A percentile compares a stretch with the other conserved stretches of the same genome.
phyloP scores from a whole-genome alignment of 2,329 filamentous ascomycete species.

The Annulohypoxylon truncatum region DNA sequence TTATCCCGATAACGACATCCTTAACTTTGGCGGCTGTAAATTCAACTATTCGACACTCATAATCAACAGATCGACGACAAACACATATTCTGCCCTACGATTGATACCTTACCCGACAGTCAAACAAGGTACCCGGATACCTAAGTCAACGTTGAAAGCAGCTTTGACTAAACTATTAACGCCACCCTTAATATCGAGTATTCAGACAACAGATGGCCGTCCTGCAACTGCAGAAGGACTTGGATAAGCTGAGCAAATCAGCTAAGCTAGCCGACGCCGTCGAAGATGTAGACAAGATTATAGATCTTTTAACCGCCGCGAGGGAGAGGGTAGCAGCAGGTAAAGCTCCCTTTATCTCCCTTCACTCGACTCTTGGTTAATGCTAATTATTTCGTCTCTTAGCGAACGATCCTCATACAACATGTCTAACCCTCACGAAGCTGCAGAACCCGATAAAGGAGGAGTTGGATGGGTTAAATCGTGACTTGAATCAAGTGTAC shows the following conservation, averaged over 20 bases:
- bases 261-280: slow-evolving; percentile 78
- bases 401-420: slow-evolving; percentile 73
- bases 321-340: slow-evolving; percentile 78
- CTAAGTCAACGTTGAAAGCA: neutral
- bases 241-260: slow-evolving; percentile 76
- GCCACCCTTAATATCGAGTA: slow-evolving; percentile 7
- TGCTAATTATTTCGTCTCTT: slow-evolving; percentile 17
- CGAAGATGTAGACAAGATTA: slow-evolving; percentile 83
- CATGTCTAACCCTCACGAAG: slow-evolving; percentile 80
- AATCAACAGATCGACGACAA: neutral
- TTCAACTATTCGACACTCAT: neutral
- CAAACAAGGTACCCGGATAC: neutral
- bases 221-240: slow-evolving; percentile 74
- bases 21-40: neutral
- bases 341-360: slow-evolving; percentile 51
- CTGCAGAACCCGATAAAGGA: slow-evolving; percentile 87
- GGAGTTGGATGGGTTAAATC: slow-evolving; percentile 82
- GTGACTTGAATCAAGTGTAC: slow-evolving; percentile 84
- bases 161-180: slow-evolving; percentile 2
- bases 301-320: slow-evolving; percentile 79
- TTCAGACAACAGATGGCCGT: slow-evolving; percentile 59
- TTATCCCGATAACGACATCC: neutral
- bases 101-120: neutral
- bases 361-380: neutral
- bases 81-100: neutral